Percentiles rank a stretch among this genome's conserved stretches.
phyloP scores from a whole-genome alignment of 2,329 filamentous ascomycete species.

The Diaporthe sp. region DNA sequence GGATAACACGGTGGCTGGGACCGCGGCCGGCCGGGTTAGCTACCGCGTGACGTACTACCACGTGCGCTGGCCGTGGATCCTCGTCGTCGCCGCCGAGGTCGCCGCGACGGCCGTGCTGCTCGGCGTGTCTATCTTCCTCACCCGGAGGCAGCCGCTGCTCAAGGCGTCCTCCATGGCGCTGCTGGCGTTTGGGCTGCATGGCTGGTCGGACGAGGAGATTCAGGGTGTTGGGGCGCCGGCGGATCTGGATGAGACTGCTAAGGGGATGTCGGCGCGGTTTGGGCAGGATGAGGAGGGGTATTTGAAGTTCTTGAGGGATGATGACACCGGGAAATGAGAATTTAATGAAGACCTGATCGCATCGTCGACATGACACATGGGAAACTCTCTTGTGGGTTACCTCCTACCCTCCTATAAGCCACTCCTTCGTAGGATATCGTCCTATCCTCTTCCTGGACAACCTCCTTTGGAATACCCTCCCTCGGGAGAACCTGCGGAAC shows the following conservation, averaged over 20 bases:
- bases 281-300: neutral
- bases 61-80: neutral
- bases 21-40: neutral
- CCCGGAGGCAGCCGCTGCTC: neutral
- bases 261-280: constrained; percentile 2
- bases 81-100: neutral
- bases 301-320: neutral
- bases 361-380: too few relatives aligned
- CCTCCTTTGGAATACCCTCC: too few relatives aligned
- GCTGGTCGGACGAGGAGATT: neutral
- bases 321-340: neutral
- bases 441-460: too few relatives aligned
- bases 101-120: neutral
- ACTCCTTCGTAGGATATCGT: too few relatives aligned
- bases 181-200: neutral
- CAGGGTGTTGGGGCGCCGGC: neutral
- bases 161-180: neutral
- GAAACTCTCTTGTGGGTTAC: too few relatives aligned
- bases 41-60: neutral
- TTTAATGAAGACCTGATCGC: too few relatives aligned
- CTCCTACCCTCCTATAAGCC: too few relatives aligned
- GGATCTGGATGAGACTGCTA: neutral
- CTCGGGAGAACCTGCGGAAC: too few relatives aligned
- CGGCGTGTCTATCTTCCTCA: neutral
- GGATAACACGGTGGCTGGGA: neutral